phyloP scores from a whole-genome alignment of 2,329 filamentous ascomycete species.

The Scorias spongiosa region DNA sequence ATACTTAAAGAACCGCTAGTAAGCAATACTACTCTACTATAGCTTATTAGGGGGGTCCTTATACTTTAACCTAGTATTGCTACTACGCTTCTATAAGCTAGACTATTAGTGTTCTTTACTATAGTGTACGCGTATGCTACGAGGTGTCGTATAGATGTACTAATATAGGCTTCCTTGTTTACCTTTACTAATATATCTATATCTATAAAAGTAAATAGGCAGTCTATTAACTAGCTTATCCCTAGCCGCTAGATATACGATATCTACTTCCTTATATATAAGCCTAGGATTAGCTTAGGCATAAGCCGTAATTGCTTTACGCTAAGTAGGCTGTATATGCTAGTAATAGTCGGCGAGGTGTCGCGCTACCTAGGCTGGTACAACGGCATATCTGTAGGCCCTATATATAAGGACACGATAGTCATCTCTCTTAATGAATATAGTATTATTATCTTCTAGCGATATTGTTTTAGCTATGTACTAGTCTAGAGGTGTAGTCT shows the following conservation, averaged over 20 bases:
- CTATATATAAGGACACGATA: not conserved
- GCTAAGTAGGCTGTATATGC: not conserved
- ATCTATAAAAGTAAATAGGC: not conserved
- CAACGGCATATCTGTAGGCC: not conserved
- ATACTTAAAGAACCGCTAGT: not conserved
- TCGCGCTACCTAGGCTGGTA: not conserved
- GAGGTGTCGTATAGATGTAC: not conserved
- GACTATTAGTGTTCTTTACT: not conserved
- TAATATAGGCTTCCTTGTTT: not conserved
- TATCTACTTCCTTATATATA: not conserved
- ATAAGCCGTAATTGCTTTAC: not conserved
- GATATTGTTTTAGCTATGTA: not conserved
- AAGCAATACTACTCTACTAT: not conserved
- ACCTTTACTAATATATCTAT: not conserved
- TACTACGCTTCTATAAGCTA: not conserved
- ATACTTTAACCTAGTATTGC: not conserved
- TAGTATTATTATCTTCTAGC: not conserved
- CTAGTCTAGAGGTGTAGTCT: not conserved
- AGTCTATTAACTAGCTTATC: not conserved
- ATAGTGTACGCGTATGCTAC: not conserved
- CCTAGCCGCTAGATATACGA: not conserved
- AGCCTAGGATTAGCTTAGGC: not conserved
- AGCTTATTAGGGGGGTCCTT: not conserved
- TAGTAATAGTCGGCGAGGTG: not conserved
- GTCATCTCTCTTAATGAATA: not conserved